phyloP scores from a whole-genome alignment of 192 early-diverging fungal genomes.

The Linnemannia hyalina region DNA sequence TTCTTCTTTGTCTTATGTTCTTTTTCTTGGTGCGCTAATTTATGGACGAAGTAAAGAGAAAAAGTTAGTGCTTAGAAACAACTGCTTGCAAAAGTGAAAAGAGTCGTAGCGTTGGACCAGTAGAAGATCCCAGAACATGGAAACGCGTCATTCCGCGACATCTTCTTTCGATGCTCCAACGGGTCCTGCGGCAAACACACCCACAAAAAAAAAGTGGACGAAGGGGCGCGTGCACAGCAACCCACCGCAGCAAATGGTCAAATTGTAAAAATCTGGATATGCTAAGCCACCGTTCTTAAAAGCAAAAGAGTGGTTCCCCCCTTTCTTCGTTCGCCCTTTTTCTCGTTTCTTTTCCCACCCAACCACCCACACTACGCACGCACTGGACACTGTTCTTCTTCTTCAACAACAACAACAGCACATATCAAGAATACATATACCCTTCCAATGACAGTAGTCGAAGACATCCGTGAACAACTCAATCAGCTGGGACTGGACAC shows the following conservation, averaged over 20 bases:
- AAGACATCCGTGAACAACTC: slow-evolving; percentile 42
- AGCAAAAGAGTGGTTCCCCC: not conserved
- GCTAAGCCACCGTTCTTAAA: not conserved
- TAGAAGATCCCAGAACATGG: not conserved
- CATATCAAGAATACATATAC: not conserved
- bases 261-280: not conserved
- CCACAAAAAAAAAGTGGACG: not conserved
- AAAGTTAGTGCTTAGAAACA: not conserved
- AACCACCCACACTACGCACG: not conserved
- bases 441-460: slow-evolving; percentile 18
- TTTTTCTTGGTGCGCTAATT: too few relatives aligned
- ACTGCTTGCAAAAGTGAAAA: not conserved
- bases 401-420: not conserved
- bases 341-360: too few relatives aligned
- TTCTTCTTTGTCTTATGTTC: too few relatives aligned
- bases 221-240: not conserved
- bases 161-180: not conserved
- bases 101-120: not conserved
- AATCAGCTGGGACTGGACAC: slow-evolving; percentile 60
- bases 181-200: not conserved
- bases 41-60: too few relatives aligned
- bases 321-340: not conserved
- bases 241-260: not conserved
- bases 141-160: not conserved
- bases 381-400: not conserved